Evolutionary conservation across 768 basidiomycete genomes (phyloP).

Genomic region (Trametes villosa): DNA sequence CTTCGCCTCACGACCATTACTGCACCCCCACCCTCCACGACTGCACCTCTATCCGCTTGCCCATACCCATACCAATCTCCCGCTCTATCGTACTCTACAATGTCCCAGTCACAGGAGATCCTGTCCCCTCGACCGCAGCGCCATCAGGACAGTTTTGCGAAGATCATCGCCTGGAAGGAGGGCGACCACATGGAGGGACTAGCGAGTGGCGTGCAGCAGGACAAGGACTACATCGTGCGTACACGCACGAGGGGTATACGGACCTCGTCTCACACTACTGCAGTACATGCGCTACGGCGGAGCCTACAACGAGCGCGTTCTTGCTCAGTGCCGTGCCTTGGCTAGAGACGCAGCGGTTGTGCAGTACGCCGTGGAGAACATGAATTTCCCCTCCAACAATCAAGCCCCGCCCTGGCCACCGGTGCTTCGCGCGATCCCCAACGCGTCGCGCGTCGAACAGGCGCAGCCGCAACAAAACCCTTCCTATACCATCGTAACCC

Average conservation of each 20-base stretch:
- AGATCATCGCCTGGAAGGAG: conserved; percentile 1
- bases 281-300: neutral
- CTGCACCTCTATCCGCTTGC: neutral
- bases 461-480: neutral
- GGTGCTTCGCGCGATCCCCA: neutral
- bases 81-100: neutral
- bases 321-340: neutral
- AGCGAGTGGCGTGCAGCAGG: neutral
- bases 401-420: conserved; percentile 13
- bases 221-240: neutral
- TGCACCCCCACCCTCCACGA: too few relatives aligned
- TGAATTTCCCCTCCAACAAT: neutral
- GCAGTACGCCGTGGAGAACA: neutral
- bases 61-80: neutral
- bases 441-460: neutral
- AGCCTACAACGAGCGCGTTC: neutral
- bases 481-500: neutral
- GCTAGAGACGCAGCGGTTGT: neutral
- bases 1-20: too few relatives aligned
- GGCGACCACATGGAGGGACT: neutral
- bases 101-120: neutral
- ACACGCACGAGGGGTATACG: neutral
- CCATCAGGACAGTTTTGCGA: neutral
- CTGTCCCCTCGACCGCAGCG: conserved; percentile 4
- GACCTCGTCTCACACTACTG: neutral